Conservation (phyloP, 2,329 filamentous ascomycete species). For the Pseudogymnoascus pannorum region DNA sequence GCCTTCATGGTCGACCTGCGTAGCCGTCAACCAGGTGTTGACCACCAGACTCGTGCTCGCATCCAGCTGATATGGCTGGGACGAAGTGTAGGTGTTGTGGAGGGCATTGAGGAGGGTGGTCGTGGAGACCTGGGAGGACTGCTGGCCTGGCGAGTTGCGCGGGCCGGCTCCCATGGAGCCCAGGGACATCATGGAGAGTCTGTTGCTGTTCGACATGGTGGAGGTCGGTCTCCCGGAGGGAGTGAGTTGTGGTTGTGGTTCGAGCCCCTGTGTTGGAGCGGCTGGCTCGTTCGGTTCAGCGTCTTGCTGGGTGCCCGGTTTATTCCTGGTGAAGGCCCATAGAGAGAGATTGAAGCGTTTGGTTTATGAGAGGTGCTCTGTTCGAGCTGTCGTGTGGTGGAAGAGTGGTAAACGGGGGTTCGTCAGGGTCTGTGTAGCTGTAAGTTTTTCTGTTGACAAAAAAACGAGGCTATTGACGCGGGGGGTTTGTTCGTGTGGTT, state of each 20-base stretch:
- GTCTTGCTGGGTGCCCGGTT: not conserved
- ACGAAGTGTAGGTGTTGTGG: conserved; percentile 79
- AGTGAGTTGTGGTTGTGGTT: not conserved
- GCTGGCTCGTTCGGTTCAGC: not conserved
- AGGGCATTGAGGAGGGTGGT: conserved; percentile 88
- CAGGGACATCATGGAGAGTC: conserved; percentile 58
- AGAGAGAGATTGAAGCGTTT: not conserved
- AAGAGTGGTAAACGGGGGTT: not conserved
- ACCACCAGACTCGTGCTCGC: conserved; percentile 86
- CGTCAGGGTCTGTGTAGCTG: not conserved
- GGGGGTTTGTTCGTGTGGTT: not conserved
- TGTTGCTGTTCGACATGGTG: conserved; percentile 16
- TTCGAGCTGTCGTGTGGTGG: not conserved
- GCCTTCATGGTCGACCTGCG: conserved; percentile 61
- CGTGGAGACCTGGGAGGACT: conserved; percentile 77
- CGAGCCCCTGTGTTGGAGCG: not conserved
- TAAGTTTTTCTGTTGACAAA: not conserved
- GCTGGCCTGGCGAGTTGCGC: conserved; percentile 50
- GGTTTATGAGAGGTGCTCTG: not conserved
- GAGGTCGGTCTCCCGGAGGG: not conserved
- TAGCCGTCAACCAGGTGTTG: conserved; percentile 88
- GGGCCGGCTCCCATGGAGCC: conserved; percentile 52
- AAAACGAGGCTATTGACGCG: not conserved
- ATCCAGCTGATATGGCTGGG: conserved; percentile 79
- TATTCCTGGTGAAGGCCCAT: not conserved